Base-by-base conservation (phyloP, 352 stramenopile genomes). In the Phytophthora aleatoria region DNA sequence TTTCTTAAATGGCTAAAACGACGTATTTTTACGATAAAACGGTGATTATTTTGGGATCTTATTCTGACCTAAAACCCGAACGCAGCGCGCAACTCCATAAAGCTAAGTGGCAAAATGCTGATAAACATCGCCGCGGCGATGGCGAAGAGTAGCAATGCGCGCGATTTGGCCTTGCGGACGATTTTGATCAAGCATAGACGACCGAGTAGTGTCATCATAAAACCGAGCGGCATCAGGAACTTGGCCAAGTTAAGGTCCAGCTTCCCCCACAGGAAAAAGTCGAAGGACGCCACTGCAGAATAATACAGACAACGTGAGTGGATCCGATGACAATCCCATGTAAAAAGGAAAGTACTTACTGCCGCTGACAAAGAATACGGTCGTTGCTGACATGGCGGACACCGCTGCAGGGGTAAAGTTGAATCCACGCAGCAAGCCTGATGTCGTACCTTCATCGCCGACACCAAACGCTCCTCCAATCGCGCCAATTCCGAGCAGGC, bases 401-500 rank as follows among this genome's bases (percentile, higher is more conserved):
- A 85, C 81, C 73, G 80, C 71, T 52, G 67, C 67, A 30, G 83
- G 81, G 28, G 76, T 60, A 12, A 98, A 84, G 42, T 93, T 93
- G 71, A 98, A 89, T 20, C 87, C 79, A 15, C 97, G 81, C 81
- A 98, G 90, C 20, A 98, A 74, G 1, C 89, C 85, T 6, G 91
- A 92, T 50, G 87, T 96, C n/a, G 97, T 83, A 39, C 96, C 95
- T 50, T 92, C 92, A 48, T 89, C 91, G 27, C 90, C 90, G 5
- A 98, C 82, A 16, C 94, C 94, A 68, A 98, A 98, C 62, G 97
- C 81, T 31, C 92, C 92, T n/a, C 88, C 91, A 71, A 94, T 85
- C 47, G 96, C 80, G 6, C 94, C 94, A 30, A 93, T 94, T 3
- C 96, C 77, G 36, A 92, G 86, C 42, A 89, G 89, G 39, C 96